Evolutionary conservation across 768 basidiomycete genomes (phyloP), one percentile per base, ranked within the genome.

Genomic region (Lactarius evosmus): DNA sequence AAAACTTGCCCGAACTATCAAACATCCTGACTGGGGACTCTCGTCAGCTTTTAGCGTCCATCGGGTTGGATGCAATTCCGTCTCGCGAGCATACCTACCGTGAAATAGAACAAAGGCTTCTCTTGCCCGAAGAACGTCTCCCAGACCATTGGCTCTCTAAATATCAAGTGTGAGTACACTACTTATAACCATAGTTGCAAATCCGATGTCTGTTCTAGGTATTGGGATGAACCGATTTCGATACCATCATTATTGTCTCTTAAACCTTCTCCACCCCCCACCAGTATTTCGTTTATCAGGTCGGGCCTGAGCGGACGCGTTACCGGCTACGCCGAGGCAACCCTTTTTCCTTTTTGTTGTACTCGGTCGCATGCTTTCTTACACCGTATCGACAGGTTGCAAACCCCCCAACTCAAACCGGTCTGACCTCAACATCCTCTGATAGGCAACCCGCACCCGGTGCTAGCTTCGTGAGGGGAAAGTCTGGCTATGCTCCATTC

Each of bases 401-500:
- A 29, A 83, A 83, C 69, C 75, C 80, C 36, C 83, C 80, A 52
- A 71, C 81, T n/a, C 73, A 82, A 19, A 87, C 86, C 17, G 91
- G 91, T 19, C 78, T 91, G 4, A 92, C 88, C 2, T 97, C 95
- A 12, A 93, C 91, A 2, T 91, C 92, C 32, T 75, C 95, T 63
- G 84, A 88, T 65, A 85, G 96, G 56, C 89, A 91, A 3, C 95
- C 95, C 8, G 93, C 86, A 16, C 83, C 88, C 0, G 81, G 80
- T 62, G 81, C 84, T 59, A 87, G 84, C 60, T 98, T 98, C 74
- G 95, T 98, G 22, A 81, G 95, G 62, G 97, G 97, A 51, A 97
- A 96, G 75, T 90, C 94, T 25, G 89, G 90, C 50, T 85, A 95
- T 75, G 85, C 95, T 9, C 97, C 97, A 1, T 98, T 98, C 75